Conservation (phyloP, 139 green algal species). For the Volvox africanus region DNA sequence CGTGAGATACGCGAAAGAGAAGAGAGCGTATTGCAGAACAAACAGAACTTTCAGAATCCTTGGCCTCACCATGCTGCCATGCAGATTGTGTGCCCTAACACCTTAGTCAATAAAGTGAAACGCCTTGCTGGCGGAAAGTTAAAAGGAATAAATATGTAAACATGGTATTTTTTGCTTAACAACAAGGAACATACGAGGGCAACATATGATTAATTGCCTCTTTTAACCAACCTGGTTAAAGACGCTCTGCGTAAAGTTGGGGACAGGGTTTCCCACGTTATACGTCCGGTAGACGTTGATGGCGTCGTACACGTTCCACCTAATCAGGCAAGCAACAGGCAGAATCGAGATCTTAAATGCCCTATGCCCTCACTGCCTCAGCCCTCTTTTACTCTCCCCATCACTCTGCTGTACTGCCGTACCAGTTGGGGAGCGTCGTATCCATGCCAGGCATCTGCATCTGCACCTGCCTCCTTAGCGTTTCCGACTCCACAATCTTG, state of each 20-base stretch:
- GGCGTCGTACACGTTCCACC: slow-evolving; percentile 59
- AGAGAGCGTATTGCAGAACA: too few relatives aligned
- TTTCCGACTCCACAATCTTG: slow-evolving; percentile 4
- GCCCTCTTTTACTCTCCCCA: background rate
- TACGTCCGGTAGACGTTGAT: slow-evolving; percentile 69
- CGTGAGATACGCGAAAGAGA: too few relatives aligned
- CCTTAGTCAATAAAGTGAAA: too few relatives aligned
- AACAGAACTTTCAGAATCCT: too few relatives aligned
- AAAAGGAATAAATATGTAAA: too few relatives aligned
- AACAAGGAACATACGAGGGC: too few relatives aligned
- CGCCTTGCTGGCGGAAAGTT: too few relatives aligned
- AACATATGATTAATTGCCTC: too few relatives aligned
- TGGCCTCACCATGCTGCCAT: too few relatives aligned
- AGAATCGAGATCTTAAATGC: background rate
- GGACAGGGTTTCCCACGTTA: slow-evolving; percentile 37
- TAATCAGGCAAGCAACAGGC: background rate
- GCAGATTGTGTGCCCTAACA: too few relatives aligned
- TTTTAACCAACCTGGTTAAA: slow-evolving; percentile 9
- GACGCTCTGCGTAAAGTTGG: background rate
- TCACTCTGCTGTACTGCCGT: background rate
- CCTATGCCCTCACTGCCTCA: background rate
- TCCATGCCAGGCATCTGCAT: background rate
- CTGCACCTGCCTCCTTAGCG: background rate
- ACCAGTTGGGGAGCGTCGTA: slow-evolving; percentile 61
- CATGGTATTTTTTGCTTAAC: too few relatives aligned